Evolutionary conservation across 805 yeast genomes (phyloP), one percentile per base, ranked within the genome.

Genomic region (Ogataea chonburiensis): DNA sequence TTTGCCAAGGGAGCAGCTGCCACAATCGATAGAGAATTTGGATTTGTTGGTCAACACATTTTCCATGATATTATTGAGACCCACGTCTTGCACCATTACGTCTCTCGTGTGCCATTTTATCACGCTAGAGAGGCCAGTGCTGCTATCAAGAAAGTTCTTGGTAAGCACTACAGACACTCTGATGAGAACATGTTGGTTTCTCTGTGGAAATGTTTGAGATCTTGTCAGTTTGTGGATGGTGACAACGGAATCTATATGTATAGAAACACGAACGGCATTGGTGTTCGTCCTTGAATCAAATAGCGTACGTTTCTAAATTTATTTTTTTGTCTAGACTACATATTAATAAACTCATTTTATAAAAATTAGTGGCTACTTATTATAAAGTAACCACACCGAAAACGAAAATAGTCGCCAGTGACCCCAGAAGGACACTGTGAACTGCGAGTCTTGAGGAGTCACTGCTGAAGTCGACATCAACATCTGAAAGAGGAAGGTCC

Each of bases 191-290:
- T 77, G 81, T 76, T 78, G 76, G 46, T 53, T 17, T 60, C 75
- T 17, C 60, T 77, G 45, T 77, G 83, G 83, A 70, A 72, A 44
- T 64, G 68, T 45, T 63, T 71, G 34, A 75, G 89, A 61, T 45
- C 70, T 42, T 82, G 89, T 61, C 86, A 80, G 62, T 82, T 73
- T 47, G 85, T 82, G 37, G 86, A 79, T 43, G 86, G 82, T 50
- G 72, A 73, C 31, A 66, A 70, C 29, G 86, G 86, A 43, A 77
- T 83, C 46, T 60, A 66, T 61, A 78, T 78, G 85, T 78, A 64
- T 56, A 77, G 85, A 73, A 78, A 78, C 55, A 62, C 66, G 44
- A 78, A 78, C 46, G 57, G 58, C 33, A 49, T 63, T 37, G 74
- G 74, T 52, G 53, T 55, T 28, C 54, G 55, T 35, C 67, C 71